Percentiles rank a stretch among this genome's conserved stretches.
These are phyloP conservation scores for Caryopteris hybrid DNA, from an alignment of 305 asterid genomes.

Conservation along the genomic window DNA sequence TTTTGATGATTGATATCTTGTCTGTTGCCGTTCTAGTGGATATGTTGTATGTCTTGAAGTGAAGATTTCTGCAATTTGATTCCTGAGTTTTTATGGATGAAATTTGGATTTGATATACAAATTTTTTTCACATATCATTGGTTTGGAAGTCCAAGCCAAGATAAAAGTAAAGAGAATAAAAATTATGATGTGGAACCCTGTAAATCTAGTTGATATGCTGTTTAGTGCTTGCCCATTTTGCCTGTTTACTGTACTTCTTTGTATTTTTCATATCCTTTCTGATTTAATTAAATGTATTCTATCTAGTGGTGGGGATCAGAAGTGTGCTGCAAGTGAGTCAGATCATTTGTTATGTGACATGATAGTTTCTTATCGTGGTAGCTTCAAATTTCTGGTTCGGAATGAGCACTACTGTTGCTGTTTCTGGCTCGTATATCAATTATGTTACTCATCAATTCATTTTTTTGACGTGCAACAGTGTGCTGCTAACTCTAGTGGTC, in stretches of 20 bases:
- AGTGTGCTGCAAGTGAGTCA: background rate
- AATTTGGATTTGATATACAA: background rate
- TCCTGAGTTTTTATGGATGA: background rate
- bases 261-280: background rate
- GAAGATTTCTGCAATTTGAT: background rate
- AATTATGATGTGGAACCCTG: background rate
- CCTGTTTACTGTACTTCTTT: background rate
- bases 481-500: constrained; percentile 97
- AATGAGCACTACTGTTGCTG: background rate
- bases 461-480: constrained; percentile 62
- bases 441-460: constrained; percentile 33
- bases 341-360: background rate
- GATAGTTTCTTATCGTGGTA: background rate
- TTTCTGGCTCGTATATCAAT: background rate
- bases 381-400: background rate
- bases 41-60: background rate
- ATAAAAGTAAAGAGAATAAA: too few relatives aligned
- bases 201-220: background rate
- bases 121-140: background rate
- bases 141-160: background rate
- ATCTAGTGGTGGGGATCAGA: background rate
- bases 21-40: background rate
- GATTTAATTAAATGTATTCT: background rate
- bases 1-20: background rate
- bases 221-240: background rate